phyloP scores from a whole-genome alignment of 73 alveolate genomes.

The Tetrahymena elliotti region DNA sequence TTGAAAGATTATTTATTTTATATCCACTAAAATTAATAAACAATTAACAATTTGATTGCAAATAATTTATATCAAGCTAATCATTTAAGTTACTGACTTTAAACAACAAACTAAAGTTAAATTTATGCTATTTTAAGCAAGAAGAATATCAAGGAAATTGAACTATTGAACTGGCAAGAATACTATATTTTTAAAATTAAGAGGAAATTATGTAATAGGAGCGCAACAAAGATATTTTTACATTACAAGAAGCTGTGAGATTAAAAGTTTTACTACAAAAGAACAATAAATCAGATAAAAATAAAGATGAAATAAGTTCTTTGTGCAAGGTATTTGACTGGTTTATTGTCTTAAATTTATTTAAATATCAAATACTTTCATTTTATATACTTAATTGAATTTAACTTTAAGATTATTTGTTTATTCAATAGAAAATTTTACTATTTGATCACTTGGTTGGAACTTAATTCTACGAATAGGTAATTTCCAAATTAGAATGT shows the following conservation, averaged over 20 bases:
- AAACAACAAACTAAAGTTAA: neutral
- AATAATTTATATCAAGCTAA: neutral
- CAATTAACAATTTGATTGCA: neutral
- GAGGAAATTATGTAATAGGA: neutral
- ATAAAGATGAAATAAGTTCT: neutral
- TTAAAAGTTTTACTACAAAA: neutral
- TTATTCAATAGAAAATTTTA: neutral
- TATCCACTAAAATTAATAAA: neutral
- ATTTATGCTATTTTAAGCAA: neutral
- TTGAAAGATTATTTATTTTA: neutral
- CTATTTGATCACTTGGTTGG: neutral
- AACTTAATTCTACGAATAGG: neutral
- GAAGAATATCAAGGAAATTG: no score
- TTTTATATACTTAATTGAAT: no score
- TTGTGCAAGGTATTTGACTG: neutral
- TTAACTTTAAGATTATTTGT: no score
- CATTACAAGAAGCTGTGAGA: neutral
- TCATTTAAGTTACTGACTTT: neutral
- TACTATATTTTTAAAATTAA: neutral
- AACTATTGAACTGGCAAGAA: neutral
- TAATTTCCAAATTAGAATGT: neutral
- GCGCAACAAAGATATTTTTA: neutral
- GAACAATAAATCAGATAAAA: neutral
- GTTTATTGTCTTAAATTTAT: no score
- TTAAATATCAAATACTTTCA: no score